Percentiles rank a stretch among this genome's conserved stretches.
phyloP scores from a whole-genome alignment of 2,329 filamentous ascomycete genomes.

The Lachnellula willkommii region DNA sequence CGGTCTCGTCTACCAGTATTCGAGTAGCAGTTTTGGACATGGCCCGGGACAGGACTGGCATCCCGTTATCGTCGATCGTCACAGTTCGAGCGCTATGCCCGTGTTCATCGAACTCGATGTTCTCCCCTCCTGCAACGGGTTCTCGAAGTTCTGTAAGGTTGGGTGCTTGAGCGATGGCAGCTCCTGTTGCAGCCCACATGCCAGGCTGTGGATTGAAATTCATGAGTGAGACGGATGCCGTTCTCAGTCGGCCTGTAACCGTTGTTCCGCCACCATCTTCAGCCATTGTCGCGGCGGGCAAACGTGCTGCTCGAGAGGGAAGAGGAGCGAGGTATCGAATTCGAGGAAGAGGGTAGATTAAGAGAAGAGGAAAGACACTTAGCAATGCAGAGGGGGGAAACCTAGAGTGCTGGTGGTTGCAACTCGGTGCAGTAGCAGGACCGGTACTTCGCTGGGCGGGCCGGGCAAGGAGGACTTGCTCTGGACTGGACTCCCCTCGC shows the following conservation, averaged over 20 bases:
- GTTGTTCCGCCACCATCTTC: neutral
- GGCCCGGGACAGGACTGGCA: neutral
- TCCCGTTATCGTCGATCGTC: slow-evolving; percentile 17
- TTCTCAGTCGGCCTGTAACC: slow-evolving; percentile 10
- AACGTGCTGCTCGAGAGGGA: no score
- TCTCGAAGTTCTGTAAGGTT: slow-evolving; percentile 15
- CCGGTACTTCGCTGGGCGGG: no score
- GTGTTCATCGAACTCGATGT: slow-evolving; percentile 19
- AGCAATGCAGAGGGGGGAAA: no score
- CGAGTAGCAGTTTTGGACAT: slow-evolving; percentile 1
- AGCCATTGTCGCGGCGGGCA: neutral
- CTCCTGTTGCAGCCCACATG: slow-evolving; percentile 18
- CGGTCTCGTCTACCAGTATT: neutral
- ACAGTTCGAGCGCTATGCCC: slow-evolving; percentile 12
- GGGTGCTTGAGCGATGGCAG: slow-evolving; percentile 17
- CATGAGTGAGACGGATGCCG: slow-evolving; percentile 12
- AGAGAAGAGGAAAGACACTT: no score
- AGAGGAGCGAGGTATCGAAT: no score
- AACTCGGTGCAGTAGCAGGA: no score
- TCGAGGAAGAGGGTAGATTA: no score
- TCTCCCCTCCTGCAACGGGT: slow-evolving; percentile 15
- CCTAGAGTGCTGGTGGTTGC: no score
- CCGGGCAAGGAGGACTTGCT: no score
- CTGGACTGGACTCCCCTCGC: no score
- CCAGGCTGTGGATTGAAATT: slow-evolving; percentile 18